phyloP scores from a whole-genome alignment of 2,329 filamentous ascomycete species.

The Lizonia empirigonia region DNA sequence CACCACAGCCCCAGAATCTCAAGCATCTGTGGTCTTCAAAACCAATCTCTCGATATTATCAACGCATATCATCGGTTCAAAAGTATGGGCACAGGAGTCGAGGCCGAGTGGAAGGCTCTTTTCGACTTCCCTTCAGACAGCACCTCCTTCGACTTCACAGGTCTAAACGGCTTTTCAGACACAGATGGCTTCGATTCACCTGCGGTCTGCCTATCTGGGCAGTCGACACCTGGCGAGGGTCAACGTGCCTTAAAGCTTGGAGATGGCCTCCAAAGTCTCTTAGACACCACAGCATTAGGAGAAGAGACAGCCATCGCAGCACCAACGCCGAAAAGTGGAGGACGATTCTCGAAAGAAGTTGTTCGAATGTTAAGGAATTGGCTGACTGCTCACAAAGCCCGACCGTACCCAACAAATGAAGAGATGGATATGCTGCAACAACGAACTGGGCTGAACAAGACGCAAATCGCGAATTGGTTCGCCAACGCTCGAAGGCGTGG shows the following conservation, averaged over 20 bases:
- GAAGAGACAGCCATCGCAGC: not conserved
- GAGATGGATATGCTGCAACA: conserved; percentile 27
- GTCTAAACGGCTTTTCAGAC: conserved; percentile 1
- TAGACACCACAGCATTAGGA: not conserved
- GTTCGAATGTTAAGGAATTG: conserved; percentile 33
- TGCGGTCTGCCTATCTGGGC: conserved; percentile 5
- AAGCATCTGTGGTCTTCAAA: conserved; percentile 1
- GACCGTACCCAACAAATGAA: conserved; percentile 32
- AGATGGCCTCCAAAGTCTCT: conserved; percentile 2
- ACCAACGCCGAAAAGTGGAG: conserved; percentile 6
- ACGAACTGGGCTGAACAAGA: conserved; percentile 32
- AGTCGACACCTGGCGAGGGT: conserved; percentile 8
- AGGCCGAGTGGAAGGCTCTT: conserved; percentile 14
- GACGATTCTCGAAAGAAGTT: conserved; percentile 33
- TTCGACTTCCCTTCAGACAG: conserved; percentile 7
- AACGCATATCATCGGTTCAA: conserved; percentile 12
- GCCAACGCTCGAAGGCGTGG: conserved; percentile 36
- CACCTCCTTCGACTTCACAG: conserved; percentile 4
- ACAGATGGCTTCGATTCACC: conserved; percentile 15
- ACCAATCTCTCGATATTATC: conserved; percentile 1
- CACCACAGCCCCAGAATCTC: not conserved
- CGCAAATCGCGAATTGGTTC: conserved; percentile 38
- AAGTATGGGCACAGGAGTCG: conserved; percentile 3
- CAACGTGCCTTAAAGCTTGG: conserved; percentile 5
- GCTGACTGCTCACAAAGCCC: conserved; percentile 27